Evolutionary conservation across 2,329 filamentous ascomycete genomes (phyloP), one percentile per base, ranked within the genome.

Genomic region (Fusarium fracticaudum): DNA sequence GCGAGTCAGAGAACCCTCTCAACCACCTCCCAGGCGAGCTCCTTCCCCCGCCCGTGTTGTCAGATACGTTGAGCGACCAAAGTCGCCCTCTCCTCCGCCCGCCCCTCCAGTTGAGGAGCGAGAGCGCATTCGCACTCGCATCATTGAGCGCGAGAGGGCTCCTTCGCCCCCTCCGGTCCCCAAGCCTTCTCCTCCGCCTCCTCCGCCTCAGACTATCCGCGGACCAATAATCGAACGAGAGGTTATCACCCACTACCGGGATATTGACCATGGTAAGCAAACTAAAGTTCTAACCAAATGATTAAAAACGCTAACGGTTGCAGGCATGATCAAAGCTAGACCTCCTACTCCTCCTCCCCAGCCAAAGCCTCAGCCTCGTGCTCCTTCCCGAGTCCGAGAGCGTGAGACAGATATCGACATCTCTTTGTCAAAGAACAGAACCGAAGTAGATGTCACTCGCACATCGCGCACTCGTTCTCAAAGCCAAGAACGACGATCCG

Each of bases 211-310:
- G 72, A 87, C 93, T 50, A 91, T 96, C 77, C 89, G 91, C 47
- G 91, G 92, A 26, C 94, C 94, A 40, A 93, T 92, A 2, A 94
- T 97, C 76, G 93, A 96, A 82, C 91, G 96, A 79, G 94, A 98
- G 80, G 91, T 97, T 67, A 95, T 97, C 74, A 97, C 94, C 1
- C 94, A 96, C 83, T 96, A 96, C 80, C 89, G 92, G 66, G 93
- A 96, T 79, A 92, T 97, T 76, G 93, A 97, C 79, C 94, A 97
- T 83, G 95, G 93, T 94, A 86, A 80, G 90, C 35, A 44, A 13
- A 40, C 18, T 14, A 12, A 51, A 53, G 9, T 33, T 33, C 20
- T 10, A 31, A 14, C 11, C 29, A 53, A n/a, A n/a, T 13, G 26
- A 24, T n/a, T 20, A 41, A 47, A 38, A 67, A 44, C 13, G 17